Evolutionary conservation across 495 filamentous ascomycete species (phyloP).

Genomic region (Penicillium chermesinum): DNA sequence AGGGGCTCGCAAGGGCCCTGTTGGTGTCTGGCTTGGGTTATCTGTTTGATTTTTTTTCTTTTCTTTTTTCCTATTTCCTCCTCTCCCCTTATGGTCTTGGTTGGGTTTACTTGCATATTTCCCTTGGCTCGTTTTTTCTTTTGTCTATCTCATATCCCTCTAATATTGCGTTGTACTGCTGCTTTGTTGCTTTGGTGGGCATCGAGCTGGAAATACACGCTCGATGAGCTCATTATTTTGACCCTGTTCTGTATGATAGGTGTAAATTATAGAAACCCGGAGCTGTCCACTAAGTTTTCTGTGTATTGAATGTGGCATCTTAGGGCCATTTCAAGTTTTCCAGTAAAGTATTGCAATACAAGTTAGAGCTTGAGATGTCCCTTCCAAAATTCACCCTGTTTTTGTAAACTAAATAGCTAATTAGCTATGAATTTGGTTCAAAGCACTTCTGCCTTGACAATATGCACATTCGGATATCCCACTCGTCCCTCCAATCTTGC

Average conservation of each 20-base stretch:
- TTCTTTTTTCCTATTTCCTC: slow-evolving; percentile 3
- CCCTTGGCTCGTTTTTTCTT: slow-evolving; percentile 9
- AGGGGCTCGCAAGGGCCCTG: background rate
- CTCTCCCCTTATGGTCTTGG: slow-evolving; percentile 20
- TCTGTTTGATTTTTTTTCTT: background rate
- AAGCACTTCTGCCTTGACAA: too few relatives aligned
- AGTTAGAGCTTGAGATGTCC: too few relatives aligned
- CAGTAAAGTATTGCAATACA: too few relatives aligned
- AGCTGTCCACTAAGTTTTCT: background rate
- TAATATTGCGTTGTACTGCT: slow-evolving; percentile 6
- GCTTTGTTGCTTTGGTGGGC: slow-evolving; percentile 7
- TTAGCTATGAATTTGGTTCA: too few relatives aligned
- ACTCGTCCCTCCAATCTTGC: too few relatives aligned
- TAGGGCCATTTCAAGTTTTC: too few relatives aligned
- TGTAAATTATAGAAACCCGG: background rate
- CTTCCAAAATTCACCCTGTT: too few relatives aligned
- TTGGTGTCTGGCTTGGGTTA: background rate
- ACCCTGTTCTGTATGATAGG: background rate
- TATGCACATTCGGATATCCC: too few relatives aligned
- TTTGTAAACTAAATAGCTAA: too few relatives aligned
- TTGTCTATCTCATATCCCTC: slow-evolving; percentile 4
- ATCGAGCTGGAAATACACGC: background rate
- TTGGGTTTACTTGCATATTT: slow-evolving; percentile 5
- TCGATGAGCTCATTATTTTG: background rate
- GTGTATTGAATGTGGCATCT: background rate